These are phyloP conservation scores for Tricholoma bakamatsutake DNA, from an alignment of 768 basidiomycete genomes.

Conservation along the genomic window DNA sequence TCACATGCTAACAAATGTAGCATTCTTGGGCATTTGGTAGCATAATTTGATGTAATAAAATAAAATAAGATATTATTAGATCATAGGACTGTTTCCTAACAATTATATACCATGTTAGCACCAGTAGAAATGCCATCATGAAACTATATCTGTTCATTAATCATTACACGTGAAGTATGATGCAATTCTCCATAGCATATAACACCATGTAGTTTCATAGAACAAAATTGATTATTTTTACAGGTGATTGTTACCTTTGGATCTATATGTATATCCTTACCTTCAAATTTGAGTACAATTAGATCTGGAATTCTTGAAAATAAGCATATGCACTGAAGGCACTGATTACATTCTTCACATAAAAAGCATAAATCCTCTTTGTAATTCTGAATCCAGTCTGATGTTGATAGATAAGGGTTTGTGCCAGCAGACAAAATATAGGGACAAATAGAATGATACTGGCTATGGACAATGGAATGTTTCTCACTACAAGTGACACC, in stretches of 20 bases:
- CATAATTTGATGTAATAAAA: too few species aligned
- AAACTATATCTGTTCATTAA: too few species aligned
- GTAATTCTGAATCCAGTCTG: background rate
- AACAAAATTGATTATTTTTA: background rate
- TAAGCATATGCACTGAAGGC: background rate
- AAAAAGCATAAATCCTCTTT: background rate
- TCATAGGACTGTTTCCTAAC: too few species aligned
- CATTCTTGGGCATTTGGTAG: too few species aligned
- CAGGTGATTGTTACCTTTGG: too few species aligned
- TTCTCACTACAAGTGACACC: background rate
- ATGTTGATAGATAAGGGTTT: background rate
- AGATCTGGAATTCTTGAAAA: background rate
- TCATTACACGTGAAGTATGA: slow-evolving; percentile 14
- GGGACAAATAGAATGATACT: background rate
- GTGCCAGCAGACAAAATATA: too few species aligned
- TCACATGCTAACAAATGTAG: too few species aligned
- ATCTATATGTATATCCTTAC: too few species aligned
- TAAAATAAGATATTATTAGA: too few species aligned
- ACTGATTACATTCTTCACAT: background rate
- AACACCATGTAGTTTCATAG: slow-evolving; percentile 10
- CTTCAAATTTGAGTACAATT: too few species aligned
- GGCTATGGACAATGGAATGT: too few species aligned
- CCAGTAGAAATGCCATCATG: slow-evolving; percentile 13
- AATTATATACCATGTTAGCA: too few species aligned
- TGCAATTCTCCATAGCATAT: slow-evolving; percentile 17